A percentile compares a stretch with the other conserved stretches of the same genome.
phyloP scores from a whole-genome alignment of 345 rosid genomes.

The Punica granatum region DNA sequence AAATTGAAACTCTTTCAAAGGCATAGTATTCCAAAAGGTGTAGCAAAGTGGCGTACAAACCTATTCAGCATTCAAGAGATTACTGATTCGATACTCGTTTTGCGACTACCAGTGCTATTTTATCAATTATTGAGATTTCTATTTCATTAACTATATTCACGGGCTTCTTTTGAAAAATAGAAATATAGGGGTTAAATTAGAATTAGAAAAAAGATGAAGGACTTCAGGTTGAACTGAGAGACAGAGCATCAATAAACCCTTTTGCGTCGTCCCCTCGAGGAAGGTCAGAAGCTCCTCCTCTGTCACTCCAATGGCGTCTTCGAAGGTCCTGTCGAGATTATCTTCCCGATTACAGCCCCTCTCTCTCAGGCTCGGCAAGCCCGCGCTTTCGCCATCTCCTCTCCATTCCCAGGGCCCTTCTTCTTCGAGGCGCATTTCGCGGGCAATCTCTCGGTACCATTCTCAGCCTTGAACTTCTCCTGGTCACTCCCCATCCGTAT shows the following conservation, averaged over 20 bases:
- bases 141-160: too few species aligned
- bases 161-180: too few species aligned
- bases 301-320: constrained; percentile 38
- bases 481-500: not conserved
- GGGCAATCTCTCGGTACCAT: constrained; percentile 25
- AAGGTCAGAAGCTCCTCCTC: constrained; percentile 1
- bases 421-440: constrained; percentile 31
- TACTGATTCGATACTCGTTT: too few species aligned
- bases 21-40: too few species aligned
- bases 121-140: too few species aligned
- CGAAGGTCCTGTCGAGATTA: constrained; percentile 36
- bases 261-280: not conserved
- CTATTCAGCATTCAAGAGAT: too few species aligned
- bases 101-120: too few species aligned
- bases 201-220: not conserved
- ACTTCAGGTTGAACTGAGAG: not conserved
- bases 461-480: not conserved
- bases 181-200: not conserved
- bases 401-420: constrained; percentile 17
- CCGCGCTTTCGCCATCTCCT: constrained; percentile 20
- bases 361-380: constrained; percentile 25
- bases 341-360: constrained; percentile 41
- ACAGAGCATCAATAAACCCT: not conserved
- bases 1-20: too few species aligned
- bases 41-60: too few species aligned